Evolutionary conservation across 352 stramenopile species (phyloP).

Genomic region (Globisporangium yorkense): DNA sequence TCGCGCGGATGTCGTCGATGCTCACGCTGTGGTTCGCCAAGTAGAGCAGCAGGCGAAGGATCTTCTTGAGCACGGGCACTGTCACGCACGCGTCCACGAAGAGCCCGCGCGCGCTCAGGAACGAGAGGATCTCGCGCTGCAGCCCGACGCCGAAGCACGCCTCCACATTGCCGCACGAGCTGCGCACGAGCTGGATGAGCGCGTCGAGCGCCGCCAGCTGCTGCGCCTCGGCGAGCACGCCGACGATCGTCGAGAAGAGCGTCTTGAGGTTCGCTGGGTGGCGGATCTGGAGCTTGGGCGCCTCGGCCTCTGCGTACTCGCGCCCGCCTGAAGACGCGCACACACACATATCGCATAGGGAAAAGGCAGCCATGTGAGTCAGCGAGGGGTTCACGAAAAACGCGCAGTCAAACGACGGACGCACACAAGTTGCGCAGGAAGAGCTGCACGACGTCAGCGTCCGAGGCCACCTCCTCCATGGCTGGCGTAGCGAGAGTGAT

Average conservation of each 20-base stretch:
- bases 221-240: conserved; percentile 55
- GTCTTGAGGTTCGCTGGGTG: conserved; percentile 51
- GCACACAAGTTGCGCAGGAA: conserved; percentile 17
- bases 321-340: conserved; percentile 31
- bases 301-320: conserved; percentile 55
- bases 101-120: conserved; percentile 61
- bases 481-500: too few species aligned
- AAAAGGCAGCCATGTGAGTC: conserved; percentile 2
- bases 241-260: conserved; percentile 64
- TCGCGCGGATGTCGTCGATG: conserved; percentile 74
- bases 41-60: conserved; percentile 72
- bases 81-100: conserved; percentile 56
- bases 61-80: conserved; percentile 65
- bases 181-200: conserved; percentile 72
- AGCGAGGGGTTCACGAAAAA: not conserved
- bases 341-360: too few species aligned
- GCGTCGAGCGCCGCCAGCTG: conserved; percentile 64
- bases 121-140: conserved; percentile 65
- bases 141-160: conserved; percentile 62
- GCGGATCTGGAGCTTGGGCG: conserved; percentile 55
- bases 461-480: too few species aligned
- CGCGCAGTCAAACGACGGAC: not conserved
- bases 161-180: conserved; percentile 72
- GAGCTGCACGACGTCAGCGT: conserved; percentile 9
- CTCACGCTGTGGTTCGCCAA: conserved; percentile 72